These are phyloP conservation scores for Geotrichum australiense DNA, from an alignment of 1,139 yeast genomes.

Conservation along the genomic window DNA sequence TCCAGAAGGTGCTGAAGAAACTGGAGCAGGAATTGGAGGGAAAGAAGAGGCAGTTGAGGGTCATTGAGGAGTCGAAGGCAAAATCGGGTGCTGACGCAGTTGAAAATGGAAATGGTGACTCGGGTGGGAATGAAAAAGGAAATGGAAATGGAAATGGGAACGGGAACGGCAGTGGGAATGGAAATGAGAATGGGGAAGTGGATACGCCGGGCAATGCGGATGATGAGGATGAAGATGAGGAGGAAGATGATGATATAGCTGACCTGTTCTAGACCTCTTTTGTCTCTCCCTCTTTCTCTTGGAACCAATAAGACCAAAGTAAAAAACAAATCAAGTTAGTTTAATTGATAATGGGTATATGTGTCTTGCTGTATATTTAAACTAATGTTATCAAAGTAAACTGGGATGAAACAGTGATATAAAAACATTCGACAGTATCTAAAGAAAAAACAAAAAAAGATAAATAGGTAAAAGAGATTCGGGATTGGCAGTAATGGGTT, in stretches of 20 bases:
- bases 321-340: too few species aligned
- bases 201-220: slow-evolving; percentile 35
- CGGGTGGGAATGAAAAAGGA: slow-evolving; percentile 24
- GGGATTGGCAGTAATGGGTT: too few species aligned
- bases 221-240: slow-evolving; percentile 34
- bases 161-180: slow-evolving; percentile 31
- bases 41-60: slow-evolving; percentile 62
- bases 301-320: too few species aligned
- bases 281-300: too few species aligned
- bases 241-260: slow-evolving; percentile 41
- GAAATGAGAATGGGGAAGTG: slow-evolving; percentile 31
- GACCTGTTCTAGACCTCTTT: too few species aligned
- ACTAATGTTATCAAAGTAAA: too few species aligned
- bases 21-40: slow-evolving; percentile 76
- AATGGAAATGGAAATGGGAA: slow-evolving; percentile 26
- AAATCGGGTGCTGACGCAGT: slow-evolving; percentile 23
- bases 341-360: too few species aligned
- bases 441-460: too few species aligned
- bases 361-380: too few species aligned
- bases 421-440: too few species aligned
- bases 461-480: too few species aligned
- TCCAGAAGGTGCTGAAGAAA: slow-evolving; percentile 71
- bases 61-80: slow-evolving; percentile 1
- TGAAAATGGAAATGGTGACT: slow-evolving; percentile 24
- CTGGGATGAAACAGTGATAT: too few species aligned